Conservation (phyloP, 164 flowering plant species). For the Annona squamosa region DNA sequence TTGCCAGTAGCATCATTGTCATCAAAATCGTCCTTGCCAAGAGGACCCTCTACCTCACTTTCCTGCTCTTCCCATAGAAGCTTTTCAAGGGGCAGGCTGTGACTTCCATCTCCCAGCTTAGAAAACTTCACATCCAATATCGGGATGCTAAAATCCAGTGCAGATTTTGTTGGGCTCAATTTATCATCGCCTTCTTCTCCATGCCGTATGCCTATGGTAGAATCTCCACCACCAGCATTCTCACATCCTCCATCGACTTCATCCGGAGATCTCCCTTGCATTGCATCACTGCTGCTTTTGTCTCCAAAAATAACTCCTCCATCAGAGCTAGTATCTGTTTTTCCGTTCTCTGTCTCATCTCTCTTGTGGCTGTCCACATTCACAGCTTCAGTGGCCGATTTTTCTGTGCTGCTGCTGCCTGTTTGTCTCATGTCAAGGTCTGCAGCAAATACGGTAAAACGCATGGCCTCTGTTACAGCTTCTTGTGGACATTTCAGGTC, state of each 20-base stretch:
- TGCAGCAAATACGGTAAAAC: background rate
- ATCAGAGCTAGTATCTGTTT: background rate
- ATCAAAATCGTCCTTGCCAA: background rate
- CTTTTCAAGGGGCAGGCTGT: conserved; percentile 35
- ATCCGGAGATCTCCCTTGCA: background rate
- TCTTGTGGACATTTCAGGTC: conserved; percentile 1
- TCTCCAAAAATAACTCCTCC: background rate
- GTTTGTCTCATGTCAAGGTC: conserved; percentile 4
- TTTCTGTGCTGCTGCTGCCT: conserved; percentile 3
- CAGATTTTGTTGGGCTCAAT: conserved; percentile 12
- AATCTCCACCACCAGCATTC: conserved; percentile 4
- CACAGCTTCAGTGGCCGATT: background rate
- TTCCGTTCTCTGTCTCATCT: background rate
- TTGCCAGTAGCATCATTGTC: background rate
- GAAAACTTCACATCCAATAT: conserved; percentile 59
- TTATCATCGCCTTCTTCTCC: background rate
- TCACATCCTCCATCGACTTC: conserved; percentile 2
- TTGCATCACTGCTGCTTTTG: background rate
- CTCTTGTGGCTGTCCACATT: background rate
- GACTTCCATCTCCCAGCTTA: conserved; percentile 12
- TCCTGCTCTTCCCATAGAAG: conserved; percentile 30
- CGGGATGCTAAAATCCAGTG: conserved; percentile 43
- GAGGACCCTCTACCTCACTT: conserved; percentile 11
- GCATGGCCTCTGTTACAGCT: background rate
- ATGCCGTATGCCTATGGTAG: conserved; percentile 4